Percentiles rank a stretch among this genome's conserved stretches.
These are phyloP conservation scores for Ambrosia hybrid DNA, from an alignment of 140 eudicot species.

Conservation along the genomic window DNA sequence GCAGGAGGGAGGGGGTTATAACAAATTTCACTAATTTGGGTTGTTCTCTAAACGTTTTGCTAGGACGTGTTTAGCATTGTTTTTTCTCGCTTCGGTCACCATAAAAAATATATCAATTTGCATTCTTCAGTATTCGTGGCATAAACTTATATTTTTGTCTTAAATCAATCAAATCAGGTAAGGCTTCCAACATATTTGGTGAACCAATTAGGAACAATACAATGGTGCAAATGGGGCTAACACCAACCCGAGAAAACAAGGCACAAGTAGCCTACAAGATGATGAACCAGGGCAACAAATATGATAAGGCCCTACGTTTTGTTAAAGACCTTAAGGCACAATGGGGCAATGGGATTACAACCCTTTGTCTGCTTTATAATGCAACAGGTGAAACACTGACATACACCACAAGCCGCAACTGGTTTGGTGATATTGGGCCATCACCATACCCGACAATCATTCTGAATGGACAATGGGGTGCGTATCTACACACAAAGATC, in stretches of 20 bases:
- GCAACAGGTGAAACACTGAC: slow-evolving; percentile 31
- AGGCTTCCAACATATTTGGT: slow-evolving; percentile 17
- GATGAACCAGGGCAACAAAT: slow-evolving; percentile 22
- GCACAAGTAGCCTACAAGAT: slow-evolving; percentile 4
- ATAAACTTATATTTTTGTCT: neutral
- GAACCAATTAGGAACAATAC: slow-evolving; percentile 16
- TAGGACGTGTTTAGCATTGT: no score
- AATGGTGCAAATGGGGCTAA: slow-evolving; percentile 11
- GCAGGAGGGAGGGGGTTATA: no score
- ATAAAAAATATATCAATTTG: no score
- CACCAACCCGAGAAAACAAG: slow-evolving; percentile 17
- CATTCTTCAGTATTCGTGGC: neutral
- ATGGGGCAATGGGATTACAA: slow-evolving; percentile 20
- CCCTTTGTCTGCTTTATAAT: slow-evolving; percentile 26
- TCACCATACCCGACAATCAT: slow-evolving; percentile 17
- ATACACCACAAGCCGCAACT: slow-evolving; percentile 10
- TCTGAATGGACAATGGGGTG: slow-evolving; percentile 30
- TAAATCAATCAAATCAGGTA: neutral
- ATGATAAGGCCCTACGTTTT: slow-evolving; percentile 12
- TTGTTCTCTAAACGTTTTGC: neutral
- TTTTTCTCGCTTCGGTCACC: no score
- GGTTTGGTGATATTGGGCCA: slow-evolving; percentile 30
- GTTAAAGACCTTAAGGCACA: slow-evolving; percentile 21
- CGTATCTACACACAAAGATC: slow-evolving; percentile 16
- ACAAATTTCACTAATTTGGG: no score